phyloP scores from a whole-genome alignment of 2,329 filamentous ascomycete genomes.

The Amphichorda felina region DNA sequence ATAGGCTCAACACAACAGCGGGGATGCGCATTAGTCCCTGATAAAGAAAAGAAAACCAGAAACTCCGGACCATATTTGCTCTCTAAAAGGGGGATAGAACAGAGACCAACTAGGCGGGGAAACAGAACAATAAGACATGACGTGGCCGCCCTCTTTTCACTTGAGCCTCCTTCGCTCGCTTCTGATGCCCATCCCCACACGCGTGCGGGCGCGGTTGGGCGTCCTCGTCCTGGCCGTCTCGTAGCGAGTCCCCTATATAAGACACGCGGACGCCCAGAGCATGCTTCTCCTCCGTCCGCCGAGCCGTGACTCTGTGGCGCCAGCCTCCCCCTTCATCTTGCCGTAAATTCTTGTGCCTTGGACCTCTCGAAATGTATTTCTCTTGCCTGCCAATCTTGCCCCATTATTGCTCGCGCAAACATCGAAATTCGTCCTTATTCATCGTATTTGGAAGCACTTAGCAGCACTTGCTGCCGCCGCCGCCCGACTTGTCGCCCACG shows the following conservation, averaged over 20 bases:
- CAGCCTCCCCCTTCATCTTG: background rate
- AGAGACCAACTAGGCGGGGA: background rate
- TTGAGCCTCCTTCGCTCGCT: no score
- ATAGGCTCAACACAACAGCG: slow-evolving; percentile 12
- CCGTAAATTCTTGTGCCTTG: background rate
- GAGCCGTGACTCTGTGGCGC: background rate
- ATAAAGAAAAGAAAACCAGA: slow-evolving; percentile 25
- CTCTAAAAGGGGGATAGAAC: slow-evolving; percentile 8
- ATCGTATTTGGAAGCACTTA: slow-evolving; percentile 31
- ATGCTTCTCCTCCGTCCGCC: no score
- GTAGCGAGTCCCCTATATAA: no score
- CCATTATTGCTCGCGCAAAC: background rate
- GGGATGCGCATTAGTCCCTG: slow-evolving; percentile 30
- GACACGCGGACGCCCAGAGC: no score
- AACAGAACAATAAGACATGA: slow-evolving; percentile 2
- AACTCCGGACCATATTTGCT: slow-evolving; percentile 36
- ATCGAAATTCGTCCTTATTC: background rate
- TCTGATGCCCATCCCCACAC: no score
- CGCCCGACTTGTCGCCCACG: slow-evolving; percentile 51
- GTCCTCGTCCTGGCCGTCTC: background rate
- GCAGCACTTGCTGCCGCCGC: slow-evolving; percentile 60
- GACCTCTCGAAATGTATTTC: background rate
- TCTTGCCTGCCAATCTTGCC: no score
- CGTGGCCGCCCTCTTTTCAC: background rate
- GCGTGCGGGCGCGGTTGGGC: no score